phyloP scores from a whole-genome alignment of 306 rosid genomes.

The Acacia crassicarpa region DNA sequence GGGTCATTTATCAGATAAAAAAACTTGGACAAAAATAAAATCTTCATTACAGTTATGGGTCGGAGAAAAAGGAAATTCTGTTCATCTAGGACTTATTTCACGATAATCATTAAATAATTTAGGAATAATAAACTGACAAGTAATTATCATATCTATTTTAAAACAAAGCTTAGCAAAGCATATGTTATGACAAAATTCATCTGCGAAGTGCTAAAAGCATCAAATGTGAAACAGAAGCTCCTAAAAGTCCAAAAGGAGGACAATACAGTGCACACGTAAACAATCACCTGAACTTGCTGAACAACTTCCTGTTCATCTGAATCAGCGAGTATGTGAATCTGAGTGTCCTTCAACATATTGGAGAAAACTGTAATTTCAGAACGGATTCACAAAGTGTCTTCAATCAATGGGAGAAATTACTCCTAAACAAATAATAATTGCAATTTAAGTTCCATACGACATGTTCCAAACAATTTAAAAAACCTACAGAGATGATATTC shows the following conservation, averaged over 20 bases:
- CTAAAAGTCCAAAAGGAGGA: not conserved
- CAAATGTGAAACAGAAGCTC: constrained; percentile 16
- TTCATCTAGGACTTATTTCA: constrained; percentile 16
- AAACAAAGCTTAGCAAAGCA: constrained; percentile 11
- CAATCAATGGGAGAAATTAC: constrained; percentile 35
- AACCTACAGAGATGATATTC: constrained; percentile 92
- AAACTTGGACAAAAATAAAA: not conserved
- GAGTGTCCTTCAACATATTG: constrained; percentile 93
- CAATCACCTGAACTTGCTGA: constrained; percentile 85
- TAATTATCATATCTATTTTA: not conserved
- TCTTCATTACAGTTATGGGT: not conserved
- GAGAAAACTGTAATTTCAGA: constrained; percentile 88
- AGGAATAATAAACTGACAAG: constrained; percentile 12
- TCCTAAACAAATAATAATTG: constrained; percentile 19
- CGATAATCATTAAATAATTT: constrained; percentile 4
- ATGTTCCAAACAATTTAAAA: constrained; percentile 6
- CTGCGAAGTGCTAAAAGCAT: not conserved
- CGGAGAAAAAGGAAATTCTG: constrained; percentile 11
- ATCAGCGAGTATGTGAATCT: constrained; percentile 88
- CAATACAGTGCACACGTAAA: not conserved
- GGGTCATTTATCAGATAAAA: constrained; percentile 25
- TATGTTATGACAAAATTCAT: constrained; percentile 4
- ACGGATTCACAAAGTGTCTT: constrained; percentile 52
- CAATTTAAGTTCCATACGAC: constrained; percentile 19
- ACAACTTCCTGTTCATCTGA: constrained; percentile 96